Conservation (phyloP, 305 asterid species). For the Fraxinus angustifolia region DNA sequence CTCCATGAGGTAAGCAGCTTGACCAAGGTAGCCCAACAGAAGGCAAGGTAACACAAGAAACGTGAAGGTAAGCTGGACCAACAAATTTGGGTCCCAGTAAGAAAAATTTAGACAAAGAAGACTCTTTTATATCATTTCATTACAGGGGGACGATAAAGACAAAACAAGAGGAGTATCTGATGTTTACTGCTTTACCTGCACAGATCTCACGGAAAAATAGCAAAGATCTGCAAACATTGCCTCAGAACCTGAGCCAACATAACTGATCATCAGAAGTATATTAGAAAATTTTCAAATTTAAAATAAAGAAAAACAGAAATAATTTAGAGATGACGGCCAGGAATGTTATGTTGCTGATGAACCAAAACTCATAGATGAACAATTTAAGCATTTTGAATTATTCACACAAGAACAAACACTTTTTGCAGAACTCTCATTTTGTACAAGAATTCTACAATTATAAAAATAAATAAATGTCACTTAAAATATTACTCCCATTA, state of each 20-base stretch:
- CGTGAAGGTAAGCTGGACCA: conserved; percentile 84
- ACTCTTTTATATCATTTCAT: neutral
- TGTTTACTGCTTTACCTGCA: conserved; percentile 61
- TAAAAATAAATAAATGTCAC: neutral
- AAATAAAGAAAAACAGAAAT: conserved; percentile 5
- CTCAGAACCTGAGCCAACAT: conserved; percentile 83
- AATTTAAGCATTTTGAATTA: conserved; percentile 10
- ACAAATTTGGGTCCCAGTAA: conserved; percentile 22
- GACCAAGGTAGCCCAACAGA: conserved; percentile 97
- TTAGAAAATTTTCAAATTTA: conserved; percentile 22
- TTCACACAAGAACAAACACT: conserved; percentile 12
- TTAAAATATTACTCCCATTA: neutral
- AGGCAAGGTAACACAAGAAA: conserved; percentile 97
- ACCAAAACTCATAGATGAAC: conserved; percentile 1
- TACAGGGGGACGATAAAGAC: neutral
- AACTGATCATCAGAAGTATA: conserved; percentile 45
- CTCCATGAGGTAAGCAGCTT: conserved; percentile 99
- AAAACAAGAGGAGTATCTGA: conserved; percentile 20
- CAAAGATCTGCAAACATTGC: conserved; percentile 99
- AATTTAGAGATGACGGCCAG: conserved; percentile 13
- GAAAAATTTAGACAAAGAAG: conserved; percentile 19
- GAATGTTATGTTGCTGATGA: conserved; percentile 4
- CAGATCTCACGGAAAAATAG: conserved; percentile 93
- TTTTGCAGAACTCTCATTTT: conserved; percentile 12
- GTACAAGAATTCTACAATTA: conserved; percentile 16